These are phyloP conservation scores for Acacia concinna DNA, from an alignment of 331 rosid genomes.

Conservation along the genomic window DNA sequence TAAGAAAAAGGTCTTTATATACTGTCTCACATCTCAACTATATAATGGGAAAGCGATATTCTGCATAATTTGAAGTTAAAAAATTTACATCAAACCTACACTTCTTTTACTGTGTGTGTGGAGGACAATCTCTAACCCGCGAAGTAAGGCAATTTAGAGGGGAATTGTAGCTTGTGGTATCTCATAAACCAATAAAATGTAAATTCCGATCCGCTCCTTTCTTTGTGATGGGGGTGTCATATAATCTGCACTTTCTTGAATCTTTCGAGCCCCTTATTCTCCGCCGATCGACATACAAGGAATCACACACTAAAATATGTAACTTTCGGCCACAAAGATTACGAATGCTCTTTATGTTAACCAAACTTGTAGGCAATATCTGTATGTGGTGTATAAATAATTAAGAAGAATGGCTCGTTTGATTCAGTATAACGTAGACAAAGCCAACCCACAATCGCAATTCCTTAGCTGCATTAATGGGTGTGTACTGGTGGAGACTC, in stretches of 20 bases:
- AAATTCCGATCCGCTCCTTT: background rate
- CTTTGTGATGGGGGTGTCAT: slow-evolving; percentile 19
- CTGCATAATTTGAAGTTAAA: background rate
- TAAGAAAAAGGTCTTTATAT: too few relatives aligned
- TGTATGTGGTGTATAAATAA: background rate
- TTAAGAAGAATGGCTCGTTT: background rate
- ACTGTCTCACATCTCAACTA: too few relatives aligned
- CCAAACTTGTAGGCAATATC: slow-evolving; percentile 16
- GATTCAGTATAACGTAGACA: background rate
- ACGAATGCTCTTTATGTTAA: slow-evolving; percentile 35
- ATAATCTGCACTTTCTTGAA: slow-evolving; percentile 42
- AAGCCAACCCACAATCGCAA: background rate
- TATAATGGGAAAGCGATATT: background rate
- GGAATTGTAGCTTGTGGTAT: background rate
- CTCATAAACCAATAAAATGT: background rate
- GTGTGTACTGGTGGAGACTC: slow-evolving; percentile 43
- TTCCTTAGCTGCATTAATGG: slow-evolving; percentile 28
- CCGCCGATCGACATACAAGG: background rate
- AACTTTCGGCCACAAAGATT: slow-evolving; percentile 12
- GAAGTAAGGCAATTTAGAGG: background rate
- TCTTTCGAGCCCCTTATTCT: slow-evolving; percentile 18
- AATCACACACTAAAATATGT: background rate
- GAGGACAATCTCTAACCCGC: background rate
- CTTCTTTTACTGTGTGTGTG: background rate
- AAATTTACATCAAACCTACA: background rate